A percentile compares a stretch with the other conserved stretches of the same genome.
phyloP scores from a whole-genome alignment of 148 eudicot species.

The Cornus florida region DNA sequence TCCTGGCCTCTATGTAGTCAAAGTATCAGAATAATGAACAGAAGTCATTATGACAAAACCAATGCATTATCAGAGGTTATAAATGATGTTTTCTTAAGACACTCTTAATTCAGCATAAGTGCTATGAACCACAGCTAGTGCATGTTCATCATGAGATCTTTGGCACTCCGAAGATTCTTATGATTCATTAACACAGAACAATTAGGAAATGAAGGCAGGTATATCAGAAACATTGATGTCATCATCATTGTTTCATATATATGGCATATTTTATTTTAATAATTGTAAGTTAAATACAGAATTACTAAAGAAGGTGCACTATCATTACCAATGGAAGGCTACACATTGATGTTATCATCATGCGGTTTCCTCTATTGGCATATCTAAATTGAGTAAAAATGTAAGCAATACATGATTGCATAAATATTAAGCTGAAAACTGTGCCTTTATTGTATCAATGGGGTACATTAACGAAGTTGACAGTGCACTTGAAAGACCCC shows the following conservation, averaged over 20 bases:
- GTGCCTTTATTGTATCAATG: slow-evolving; percentile 83
- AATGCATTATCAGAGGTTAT: neutral
- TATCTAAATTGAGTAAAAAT: neutral
- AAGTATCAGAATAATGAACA: too few species aligned
- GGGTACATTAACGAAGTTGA: slow-evolving; percentile 94
- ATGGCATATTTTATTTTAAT: too few species aligned
- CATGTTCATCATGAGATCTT: neutral
- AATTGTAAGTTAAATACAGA: neutral
- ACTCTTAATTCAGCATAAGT: neutral
- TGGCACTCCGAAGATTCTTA: neutral
- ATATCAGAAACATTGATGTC: neutral
- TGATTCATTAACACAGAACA: neutral
- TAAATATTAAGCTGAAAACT: slow-evolving; percentile 10
- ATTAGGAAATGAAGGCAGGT: neutral
- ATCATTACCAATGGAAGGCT: neutral
- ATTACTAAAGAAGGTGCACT: neutral
- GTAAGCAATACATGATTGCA: neutral
- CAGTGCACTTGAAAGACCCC: slow-evolving; percentile 88
- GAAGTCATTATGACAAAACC: neutral
- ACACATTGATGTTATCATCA: neutral
- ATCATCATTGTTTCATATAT: neutral
- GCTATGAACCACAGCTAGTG: neutral
- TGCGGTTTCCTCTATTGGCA: neutral
- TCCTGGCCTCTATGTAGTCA: neutral
- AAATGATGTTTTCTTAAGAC: neutral